A percentile compares a stretch with the other conserved stretches of the same genome.
These are phyloP conservation scores for Coccomyxa sp. DNA, from an alignment of 139 green algal genomes.

Conservation along the genomic window DNA sequence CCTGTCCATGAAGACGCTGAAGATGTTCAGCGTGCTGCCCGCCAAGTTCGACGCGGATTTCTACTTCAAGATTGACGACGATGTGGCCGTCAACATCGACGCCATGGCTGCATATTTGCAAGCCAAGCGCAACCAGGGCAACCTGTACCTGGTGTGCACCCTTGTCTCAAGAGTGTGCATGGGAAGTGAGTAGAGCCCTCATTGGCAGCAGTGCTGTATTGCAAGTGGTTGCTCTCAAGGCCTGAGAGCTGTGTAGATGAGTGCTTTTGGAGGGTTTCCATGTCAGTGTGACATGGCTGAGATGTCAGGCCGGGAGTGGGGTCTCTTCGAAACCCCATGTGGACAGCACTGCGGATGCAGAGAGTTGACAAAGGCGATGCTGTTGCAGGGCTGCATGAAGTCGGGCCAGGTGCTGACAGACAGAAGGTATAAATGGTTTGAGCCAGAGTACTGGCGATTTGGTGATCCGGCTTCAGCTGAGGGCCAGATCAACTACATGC, in stretches of 20 bases:
- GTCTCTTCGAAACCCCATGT: no score
- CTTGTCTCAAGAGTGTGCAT: no score
- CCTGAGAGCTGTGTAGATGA: no score
- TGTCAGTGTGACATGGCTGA: background rate
- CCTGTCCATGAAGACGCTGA: constrained; percentile 53
- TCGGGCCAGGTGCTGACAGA: constrained; percentile 55
- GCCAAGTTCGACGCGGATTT: constrained; percentile 53
- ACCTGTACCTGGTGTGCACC: constrained; percentile 52
- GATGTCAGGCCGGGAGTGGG: background rate
- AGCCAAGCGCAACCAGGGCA: constrained; percentile 35
- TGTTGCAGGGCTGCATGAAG: constrained; percentile 64
- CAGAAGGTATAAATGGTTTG: constrained; percentile 47
- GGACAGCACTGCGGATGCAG: background rate
- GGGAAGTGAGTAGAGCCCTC: no score
- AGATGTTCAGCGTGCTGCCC: constrained; percentile 40
- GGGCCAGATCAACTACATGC: constrained; percentile 43
- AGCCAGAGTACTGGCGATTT: constrained; percentile 61
- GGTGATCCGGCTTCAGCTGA: constrained; percentile 36
- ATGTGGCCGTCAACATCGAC: constrained; percentile 51
- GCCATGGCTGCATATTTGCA: constrained; percentile 39
- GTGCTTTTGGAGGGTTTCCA: background rate
- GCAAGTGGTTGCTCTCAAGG: no score
- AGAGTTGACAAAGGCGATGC: background rate
- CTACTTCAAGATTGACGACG: constrained; percentile 70
- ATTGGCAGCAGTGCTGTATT: no score